Conservation (phyloP, 345 rosid species). For the Anacardium occidentale region DNA sequence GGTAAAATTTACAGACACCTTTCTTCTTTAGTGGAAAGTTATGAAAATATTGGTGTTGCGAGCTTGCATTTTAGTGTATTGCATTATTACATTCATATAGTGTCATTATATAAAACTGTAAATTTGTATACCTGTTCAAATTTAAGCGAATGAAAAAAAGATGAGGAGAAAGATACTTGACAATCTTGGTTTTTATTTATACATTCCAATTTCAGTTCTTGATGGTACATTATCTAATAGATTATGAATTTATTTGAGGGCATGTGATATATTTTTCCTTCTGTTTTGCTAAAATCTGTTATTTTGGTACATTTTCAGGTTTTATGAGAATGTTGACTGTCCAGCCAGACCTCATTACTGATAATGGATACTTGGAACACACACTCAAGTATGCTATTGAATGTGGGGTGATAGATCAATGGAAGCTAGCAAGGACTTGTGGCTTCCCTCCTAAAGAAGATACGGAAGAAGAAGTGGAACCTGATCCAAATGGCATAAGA, state of each 20-base stretch:
- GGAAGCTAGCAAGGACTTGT: constrained; percentile 54
- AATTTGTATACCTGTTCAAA: neutral
- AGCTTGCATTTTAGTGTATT: neutral
- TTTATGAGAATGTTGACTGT: constrained; percentile 81
- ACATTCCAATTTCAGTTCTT: neutral
- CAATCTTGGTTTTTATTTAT: neutral
- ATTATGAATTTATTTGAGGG: neutral
- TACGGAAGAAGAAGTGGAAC: constrained; percentile 48
- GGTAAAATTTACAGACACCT: too few species aligned
- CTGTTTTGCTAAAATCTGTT: constrained; percentile 14
- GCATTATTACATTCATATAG: too few species aligned
- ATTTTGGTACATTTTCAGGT: constrained; percentile 42
- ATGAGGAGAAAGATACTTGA: neutral
- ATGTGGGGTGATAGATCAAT: constrained; percentile 83
- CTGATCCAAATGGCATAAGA: constrained; percentile 53
- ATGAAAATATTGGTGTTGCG: neutral
- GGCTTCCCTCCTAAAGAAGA: constrained; percentile 81
- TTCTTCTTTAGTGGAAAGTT: neutral
- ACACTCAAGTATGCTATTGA: constrained; percentile 68
- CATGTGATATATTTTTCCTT: neutral
- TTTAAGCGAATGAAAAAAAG: neutral
- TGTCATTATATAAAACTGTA: neutral
- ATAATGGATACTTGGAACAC: constrained; percentile 61
- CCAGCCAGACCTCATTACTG: constrained; percentile 63
- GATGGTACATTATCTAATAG: neutral